phyloP scores from a whole-genome alignment of 805 yeast genomes.

The Candida ortonii region DNA sequence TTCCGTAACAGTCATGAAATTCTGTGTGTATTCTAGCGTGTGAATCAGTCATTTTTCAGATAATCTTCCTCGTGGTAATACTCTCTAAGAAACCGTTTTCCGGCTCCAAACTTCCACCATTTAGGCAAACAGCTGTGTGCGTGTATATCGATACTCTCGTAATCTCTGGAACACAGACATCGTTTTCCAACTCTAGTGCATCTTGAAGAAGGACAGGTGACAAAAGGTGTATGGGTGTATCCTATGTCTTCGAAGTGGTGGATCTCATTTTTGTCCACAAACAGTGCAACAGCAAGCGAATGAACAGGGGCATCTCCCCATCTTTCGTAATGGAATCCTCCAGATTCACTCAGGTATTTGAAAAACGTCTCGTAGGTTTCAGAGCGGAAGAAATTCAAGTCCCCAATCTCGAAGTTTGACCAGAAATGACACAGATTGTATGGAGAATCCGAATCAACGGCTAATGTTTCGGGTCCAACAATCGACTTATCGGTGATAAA shows the following conservation, averaged over 20 bases:
- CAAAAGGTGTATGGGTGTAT: slow-evolving; percentile 70
- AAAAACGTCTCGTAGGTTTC: slow-evolving; percentile 62
- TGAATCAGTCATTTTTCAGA: slow-evolving; percentile 21
- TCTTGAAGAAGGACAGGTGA: slow-evolving; percentile 54
- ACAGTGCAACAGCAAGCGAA: slow-evolving; percentile 60
- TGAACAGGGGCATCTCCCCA: slow-evolving; percentile 98
- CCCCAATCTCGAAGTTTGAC: slow-evolving; percentile 82
- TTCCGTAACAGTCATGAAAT: slow-evolving; percentile 17
- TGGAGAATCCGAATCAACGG: slow-evolving; percentile 44
- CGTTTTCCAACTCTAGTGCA: slow-evolving; percentile 50
- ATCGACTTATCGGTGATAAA: slow-evolving; percentile 54
- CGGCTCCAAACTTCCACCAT: slow-evolving; percentile 75
- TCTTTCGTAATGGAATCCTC: slow-evolving; percentile 81
- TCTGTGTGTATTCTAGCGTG: slow-evolving; percentile 24
- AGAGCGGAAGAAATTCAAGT: slow-evolving; percentile 65
- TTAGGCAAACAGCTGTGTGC: slow-evolving; percentile 62
- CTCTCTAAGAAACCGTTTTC: slow-evolving; percentile 54
- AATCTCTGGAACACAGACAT: slow-evolving; percentile 56
- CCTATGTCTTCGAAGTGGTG: slow-evolving; percentile 83
- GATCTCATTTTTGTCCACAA: slow-evolving; percentile 57
- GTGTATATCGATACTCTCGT: slow-evolving; percentile 37
- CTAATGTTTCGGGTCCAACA: slow-evolving; percentile 40
- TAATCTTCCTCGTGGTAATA: slow-evolving; percentile 31
- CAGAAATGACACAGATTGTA: slow-evolving; percentile 85
- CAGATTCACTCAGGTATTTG: slow-evolving; percentile 58